Evolutionary conservation across 495 filamentous ascomycete genomes (phyloP), one percentile per base, ranked within the genome.

Genomic region (Saxophila tyrrhenica): DNA sequence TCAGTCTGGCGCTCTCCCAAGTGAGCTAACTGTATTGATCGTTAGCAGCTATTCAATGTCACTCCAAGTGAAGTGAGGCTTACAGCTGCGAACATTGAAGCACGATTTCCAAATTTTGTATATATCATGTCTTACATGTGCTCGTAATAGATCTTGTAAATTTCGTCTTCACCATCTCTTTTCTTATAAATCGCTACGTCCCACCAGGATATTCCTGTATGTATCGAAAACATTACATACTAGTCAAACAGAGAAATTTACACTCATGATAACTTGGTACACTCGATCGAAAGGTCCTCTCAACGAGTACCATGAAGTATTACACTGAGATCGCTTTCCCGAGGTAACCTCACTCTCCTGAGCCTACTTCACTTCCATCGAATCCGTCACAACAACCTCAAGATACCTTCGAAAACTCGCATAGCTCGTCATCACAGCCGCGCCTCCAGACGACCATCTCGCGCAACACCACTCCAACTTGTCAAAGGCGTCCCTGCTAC

Each of bases 1-100:
- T 48, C 45, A 48, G 45, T 48, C 45, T 48, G 45, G 45, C 45
- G 45, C 45, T 48, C 45, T 48, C 45, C 45, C 45, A 48, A 48
- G 45, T 48, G 45, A 48, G 45, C 45, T 48, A 48, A 48, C 42
- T 45, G 42, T 21, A 45, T 11, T 45, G 20, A 8, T 45, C 9
- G 20, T 45, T 21, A 45, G 35, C 8, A 39, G n/a, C n/a, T n/a
- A n/a, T n/a, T n/a, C n/a, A n/a, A n/a, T n/a, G n/a, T n/a, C n/a
- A n/a, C n/a, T n/a, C n/a, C n/a, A n/a, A n/a, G n/a, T n/a, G n/a
- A n/a, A n/a, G n/a, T n/a, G n/a, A n/a, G n/a, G n/a, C n/a, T n/a
- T n/a, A n/a, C n/a, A n/a, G 5, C 29, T 35, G 29, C 29, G 29
- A 35, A 35, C 29, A 35, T 35, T 35, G 29, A 35, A 35, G 5